Evolutionary conservation across 345 rosid genomes (phyloP).

Genomic region (Salix caprea): DNA sequence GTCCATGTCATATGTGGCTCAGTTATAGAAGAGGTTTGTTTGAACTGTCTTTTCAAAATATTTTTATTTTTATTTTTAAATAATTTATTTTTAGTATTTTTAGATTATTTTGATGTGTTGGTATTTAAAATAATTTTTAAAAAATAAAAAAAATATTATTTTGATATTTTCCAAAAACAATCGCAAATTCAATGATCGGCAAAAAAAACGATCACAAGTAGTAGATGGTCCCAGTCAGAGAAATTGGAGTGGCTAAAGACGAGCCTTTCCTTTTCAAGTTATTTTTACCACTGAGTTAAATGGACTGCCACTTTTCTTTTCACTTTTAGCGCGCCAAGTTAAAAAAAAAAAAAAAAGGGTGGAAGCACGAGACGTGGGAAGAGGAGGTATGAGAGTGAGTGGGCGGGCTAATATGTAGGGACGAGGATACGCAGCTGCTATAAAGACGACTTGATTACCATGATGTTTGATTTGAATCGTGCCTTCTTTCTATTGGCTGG

Average conservation of each 20-base stretch:
- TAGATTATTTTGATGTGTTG: no score
- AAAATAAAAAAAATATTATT: no score
- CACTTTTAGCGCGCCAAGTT: neutral
- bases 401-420: neutral
- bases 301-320: neutral
- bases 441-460: neutral
- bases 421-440: neutral
- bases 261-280: neutral
- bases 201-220: neutral
- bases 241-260: neutral
- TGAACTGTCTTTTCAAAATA: no score
- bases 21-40: neutral
- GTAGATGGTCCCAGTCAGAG: neutral
- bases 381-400: neutral
- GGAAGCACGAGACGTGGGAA: neutral
- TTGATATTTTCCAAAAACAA: no score
- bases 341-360: fast-evolving
- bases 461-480: neutral
- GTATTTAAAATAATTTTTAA: no score
- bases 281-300: neutral
- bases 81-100: no score
- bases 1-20: neutral
- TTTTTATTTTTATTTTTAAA: no score
- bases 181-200: neutral
- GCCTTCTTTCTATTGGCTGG: neutral